Percentiles rank a stretch among this genome's conserved stretches.
Evolutionary conservation across 352 stramenopile genomes (phyloP).

Genomic region (Plasmopara halstedii): DNA sequence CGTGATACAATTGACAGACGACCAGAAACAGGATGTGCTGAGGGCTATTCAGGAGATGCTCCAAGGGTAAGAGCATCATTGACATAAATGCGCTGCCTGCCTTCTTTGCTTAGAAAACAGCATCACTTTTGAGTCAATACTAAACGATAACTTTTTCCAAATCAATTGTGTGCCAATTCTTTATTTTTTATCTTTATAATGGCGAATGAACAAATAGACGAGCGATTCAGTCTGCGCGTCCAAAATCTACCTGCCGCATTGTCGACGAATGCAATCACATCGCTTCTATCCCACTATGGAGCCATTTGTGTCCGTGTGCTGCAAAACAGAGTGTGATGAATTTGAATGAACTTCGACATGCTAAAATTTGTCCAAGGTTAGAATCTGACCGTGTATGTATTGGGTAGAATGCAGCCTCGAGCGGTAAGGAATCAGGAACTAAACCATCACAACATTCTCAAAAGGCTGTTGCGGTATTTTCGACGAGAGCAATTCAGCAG

Average conservation of each 20-base stretch:
- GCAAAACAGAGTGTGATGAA: slow-evolving; percentile 20
- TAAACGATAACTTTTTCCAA: no score
- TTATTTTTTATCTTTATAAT: slow-evolving; percentile 2
- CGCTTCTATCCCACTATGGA: slow-evolving; percentile 56
- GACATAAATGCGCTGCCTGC: slow-evolving; percentile 1
- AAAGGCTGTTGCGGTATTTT: slow-evolving; percentile 45
- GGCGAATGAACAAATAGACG: background rate
- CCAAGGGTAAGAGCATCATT: slow-evolving; percentile 21
- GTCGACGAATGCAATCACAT: slow-evolving; percentile 43
- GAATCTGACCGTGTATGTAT: background rate
- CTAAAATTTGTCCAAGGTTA: slow-evolving; percentile 4
- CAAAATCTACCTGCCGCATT: slow-evolving; percentile 50
- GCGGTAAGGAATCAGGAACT: slow-evolving; percentile 26
- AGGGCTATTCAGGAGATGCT: slow-evolving; percentile 57
- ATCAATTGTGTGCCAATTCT: no score
- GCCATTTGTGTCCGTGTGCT: slow-evolving; percentile 39
- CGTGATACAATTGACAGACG: slow-evolving; percentile 47
- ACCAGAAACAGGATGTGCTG: slow-evolving; percentile 67
- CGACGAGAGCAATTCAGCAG: slow-evolving; percentile 16
- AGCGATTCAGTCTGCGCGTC: slow-evolving; percentile 38
- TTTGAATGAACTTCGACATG: background rate
- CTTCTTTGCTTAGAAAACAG: background rate
- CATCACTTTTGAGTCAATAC: background rate
- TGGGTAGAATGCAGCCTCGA: slow-evolving; percentile 19
- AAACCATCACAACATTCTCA: slow-evolving; percentile 11